A percentile compares a stretch with the other conserved stretches of the same genome.
Evolutionary conservation across 371 early-diverging fungal species (phyloP).

Genomic region (Rhizopus stolonifer): DNA sequence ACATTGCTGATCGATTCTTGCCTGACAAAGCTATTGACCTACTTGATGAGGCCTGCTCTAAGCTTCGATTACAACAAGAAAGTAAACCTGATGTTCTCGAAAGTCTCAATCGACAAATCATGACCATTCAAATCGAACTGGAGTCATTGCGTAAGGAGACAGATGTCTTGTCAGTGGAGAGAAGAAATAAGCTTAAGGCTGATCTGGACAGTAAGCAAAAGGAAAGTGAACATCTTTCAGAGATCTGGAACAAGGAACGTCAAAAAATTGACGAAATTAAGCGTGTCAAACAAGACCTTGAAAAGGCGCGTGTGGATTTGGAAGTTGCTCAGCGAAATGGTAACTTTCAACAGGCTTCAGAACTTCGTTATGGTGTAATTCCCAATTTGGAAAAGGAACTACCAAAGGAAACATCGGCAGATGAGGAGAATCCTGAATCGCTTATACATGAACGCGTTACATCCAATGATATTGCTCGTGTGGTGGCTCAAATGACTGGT

Average conservation of each 20-base stretch:
- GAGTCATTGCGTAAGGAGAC: constrained; percentile 77
- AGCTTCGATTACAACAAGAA: constrained; percentile 78
- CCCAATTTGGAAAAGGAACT: constrained; percentile 79
- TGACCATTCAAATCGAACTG: constrained; percentile 75
- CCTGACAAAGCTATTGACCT: constrained; percentile 83
- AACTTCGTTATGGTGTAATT: constrained; percentile 85
- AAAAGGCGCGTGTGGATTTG: constrained; percentile 77
- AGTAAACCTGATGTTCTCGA: constrained; percentile 81
- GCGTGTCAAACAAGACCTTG: constrained; percentile 66
- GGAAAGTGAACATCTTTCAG: constrained; percentile 61
- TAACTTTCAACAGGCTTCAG: constrained; percentile 76
- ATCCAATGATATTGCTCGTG: constrained; percentile 82
- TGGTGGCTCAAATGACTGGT: constrained; percentile 85
- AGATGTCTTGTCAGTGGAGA: constrained; percentile 68
- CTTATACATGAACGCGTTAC: constrained; percentile 86
- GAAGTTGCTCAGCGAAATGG: constrained; percentile 70
- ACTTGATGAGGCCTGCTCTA: constrained; percentile 87
- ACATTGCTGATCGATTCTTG: constrained; percentile 67
- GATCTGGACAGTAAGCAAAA: constrained; percentile 65
- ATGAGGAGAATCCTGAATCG: constrained; percentile 56
- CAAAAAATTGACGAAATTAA: constrained; percentile 73
- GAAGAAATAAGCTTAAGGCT: constrained; percentile 64
- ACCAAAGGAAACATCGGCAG: constrained; percentile 44
- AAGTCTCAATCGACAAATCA: constrained; percentile 70
- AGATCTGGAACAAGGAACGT: constrained; percentile 75